Evolutionary conservation across 2,329 filamentous ascomycete species (phyloP).

Genomic region (Dothistroma septosporum): DNA sequence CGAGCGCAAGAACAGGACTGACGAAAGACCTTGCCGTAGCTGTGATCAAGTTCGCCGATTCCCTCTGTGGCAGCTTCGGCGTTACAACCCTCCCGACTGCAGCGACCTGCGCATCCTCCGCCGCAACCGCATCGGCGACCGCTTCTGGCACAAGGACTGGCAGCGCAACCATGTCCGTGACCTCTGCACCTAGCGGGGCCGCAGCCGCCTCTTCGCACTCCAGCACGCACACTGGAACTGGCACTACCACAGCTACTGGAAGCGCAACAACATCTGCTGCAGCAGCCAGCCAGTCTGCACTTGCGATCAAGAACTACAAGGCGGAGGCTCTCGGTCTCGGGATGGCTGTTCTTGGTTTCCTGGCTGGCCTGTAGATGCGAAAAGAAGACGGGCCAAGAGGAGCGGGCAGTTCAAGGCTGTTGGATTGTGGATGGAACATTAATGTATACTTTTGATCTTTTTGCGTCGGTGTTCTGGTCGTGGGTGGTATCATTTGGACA

Average conservation of each 20-base stretch:
- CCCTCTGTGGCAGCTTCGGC: conserved; percentile 38
- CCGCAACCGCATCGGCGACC: conserved; percentile 10
- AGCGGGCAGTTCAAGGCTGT: too few relatives aligned
- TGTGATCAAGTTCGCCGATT: conserved; percentile 40
- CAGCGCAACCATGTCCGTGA: conserved; percentile 6
- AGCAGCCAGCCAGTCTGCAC: conserved; percentile 1
- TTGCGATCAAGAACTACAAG: conserved; percentile 4
- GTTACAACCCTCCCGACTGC: conserved; percentile 39
- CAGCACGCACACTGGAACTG: not conserved
- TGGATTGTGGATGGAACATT: not conserved
- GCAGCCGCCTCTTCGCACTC: not conserved
- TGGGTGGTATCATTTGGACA: not conserved
- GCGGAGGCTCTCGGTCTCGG: conserved; percentile 5
- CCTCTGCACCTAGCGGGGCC: not conserved
- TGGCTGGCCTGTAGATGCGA: conserved; percentile 5
- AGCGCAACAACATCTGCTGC: not conserved
- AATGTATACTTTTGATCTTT: not conserved
- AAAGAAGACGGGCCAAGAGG: not conserved
- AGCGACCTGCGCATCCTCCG: conserved; percentile 34
- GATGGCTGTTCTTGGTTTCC: conserved; percentile 7
- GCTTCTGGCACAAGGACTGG: not conserved
- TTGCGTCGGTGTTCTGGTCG: not conserved
- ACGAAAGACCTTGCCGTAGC: conserved; percentile 27
- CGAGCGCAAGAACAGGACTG: not conserved
- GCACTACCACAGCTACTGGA: not conserved